Conservation (phyloP, 257 asterid genomes). For the Catharanthus roseus region DNA sequence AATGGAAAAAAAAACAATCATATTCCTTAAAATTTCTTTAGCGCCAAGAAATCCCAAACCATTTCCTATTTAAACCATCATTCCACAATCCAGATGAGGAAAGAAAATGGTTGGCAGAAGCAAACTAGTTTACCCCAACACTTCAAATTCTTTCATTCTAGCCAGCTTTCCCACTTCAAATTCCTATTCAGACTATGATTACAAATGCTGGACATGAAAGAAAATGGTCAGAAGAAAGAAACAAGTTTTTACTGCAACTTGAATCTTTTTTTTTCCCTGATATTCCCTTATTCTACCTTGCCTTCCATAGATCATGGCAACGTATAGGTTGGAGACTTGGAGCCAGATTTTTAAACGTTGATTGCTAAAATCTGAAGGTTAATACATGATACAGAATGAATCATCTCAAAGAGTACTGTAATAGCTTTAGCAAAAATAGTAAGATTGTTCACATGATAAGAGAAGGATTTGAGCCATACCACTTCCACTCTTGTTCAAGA, state of each 20-base stretch:
- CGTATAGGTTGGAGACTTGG: background rate
- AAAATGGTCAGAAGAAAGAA: conserved; percentile 5
- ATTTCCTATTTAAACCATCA: background rate
- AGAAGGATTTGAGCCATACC: conserved; percentile 39
- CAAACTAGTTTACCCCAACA: background rate
- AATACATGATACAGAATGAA: background rate
- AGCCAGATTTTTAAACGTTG: background rate
- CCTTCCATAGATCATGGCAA: background rate
- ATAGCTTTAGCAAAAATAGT: background rate
- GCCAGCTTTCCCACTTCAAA: background rate
- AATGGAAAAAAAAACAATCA: background rate
- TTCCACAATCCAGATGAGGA: background rate
- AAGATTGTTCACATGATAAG: background rate
- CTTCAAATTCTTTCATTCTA: background rate
- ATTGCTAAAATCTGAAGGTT: background rate
- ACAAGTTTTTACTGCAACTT: background rate
- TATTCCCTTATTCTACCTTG: background rate
- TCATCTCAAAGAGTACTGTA: background rate
- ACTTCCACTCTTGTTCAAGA: conserved; percentile 99
- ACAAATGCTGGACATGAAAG: background rate
- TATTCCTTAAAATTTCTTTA: background rate
- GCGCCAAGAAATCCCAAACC: background rate
- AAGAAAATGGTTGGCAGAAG: background rate
- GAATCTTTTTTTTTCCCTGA: background rate
- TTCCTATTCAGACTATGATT: background rate